phyloP scores from a whole-genome alignment of 2,329 filamentous ascomycete genomes.

The Cladosporium sp. region DNA sequence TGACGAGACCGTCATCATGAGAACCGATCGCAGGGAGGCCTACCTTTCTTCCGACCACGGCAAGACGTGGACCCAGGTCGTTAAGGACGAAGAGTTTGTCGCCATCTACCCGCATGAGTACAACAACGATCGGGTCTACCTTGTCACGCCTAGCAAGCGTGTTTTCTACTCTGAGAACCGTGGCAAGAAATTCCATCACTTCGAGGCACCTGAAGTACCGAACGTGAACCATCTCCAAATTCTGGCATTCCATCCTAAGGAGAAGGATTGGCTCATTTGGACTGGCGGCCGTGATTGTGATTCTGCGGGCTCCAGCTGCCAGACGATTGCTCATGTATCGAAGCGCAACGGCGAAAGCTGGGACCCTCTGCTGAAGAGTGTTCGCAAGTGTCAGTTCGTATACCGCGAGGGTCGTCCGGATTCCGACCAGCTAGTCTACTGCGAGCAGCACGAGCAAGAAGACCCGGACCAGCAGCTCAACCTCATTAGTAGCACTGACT shows the following conservation, averaged over 20 bases:
- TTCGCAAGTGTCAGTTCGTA: conserved; percentile 82
- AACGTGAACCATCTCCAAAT: conserved; percentile 50
- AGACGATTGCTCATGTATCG: conserved; percentile 69
- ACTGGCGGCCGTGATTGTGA: conserved; percentile 67
- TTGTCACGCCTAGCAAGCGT: conserved; percentile 64
- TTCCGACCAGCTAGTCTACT: conserved; percentile 60
- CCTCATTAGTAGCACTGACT: conserved; percentile 73
- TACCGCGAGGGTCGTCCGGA: conserved; percentile 56
- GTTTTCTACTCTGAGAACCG: conserved; percentile 80
- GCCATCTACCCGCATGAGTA: conserved; percentile 72
- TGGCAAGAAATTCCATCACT: conserved; percentile 66
- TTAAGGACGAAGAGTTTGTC: conserved; percentile 65
- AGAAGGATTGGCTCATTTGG: conserved; percentile 91
- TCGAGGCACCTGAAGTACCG: conserved; percentile 63
- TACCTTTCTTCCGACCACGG: conserved; percentile 81
- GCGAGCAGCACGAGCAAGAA: conserved; percentile 59
- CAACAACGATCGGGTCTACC: conserved; percentile 80
- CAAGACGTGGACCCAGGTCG: conserved; percentile 71
- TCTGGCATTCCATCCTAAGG: conserved; percentile 74
- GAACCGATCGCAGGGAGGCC: conserved; percentile 55
- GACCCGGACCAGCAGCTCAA: conserved; percentile 55
- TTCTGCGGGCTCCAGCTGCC: conserved; percentile 54
- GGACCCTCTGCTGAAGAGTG: conserved; percentile 68
- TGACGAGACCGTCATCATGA: conserved; percentile 70
- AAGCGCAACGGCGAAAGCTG: conserved; percentile 73